Evolutionary conservation across 1,284 basidiomycete genomes (phyloP).

Genomic region (Coniferiporia sulphurascens): DNA sequence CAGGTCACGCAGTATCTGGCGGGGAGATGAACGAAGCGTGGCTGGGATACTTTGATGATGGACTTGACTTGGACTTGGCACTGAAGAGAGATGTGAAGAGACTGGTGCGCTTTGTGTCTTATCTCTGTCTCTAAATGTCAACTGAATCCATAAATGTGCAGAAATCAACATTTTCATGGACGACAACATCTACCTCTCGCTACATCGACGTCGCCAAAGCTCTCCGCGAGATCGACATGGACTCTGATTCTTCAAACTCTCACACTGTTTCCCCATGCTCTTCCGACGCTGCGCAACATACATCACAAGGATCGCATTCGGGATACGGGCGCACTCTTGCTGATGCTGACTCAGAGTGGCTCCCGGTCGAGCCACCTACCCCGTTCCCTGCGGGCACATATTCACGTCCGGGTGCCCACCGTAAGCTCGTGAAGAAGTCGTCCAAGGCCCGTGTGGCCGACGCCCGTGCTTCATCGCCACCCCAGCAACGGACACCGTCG

Average conservation of each 20-base stretch:
- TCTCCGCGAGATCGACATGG: conserved; percentile 5
- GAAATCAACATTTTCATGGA: conserved; percentile 20
- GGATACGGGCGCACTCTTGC: background rate
- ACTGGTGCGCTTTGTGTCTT: conserved; percentile 3
- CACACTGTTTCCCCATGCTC: background rate
- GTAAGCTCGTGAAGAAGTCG: conserved; percentile 5
- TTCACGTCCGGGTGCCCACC: background rate
- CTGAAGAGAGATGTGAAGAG: conserved; percentile 5
- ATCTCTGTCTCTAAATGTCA: background rate
- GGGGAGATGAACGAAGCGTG: background rate
- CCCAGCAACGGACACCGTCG: no score
- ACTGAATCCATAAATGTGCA: background rate
- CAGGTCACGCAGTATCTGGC: background rate
- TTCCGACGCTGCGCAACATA: background rate
- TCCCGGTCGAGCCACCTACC: conserved; percentile 8
- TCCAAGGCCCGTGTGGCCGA: background rate
- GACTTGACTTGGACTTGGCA: background rate
- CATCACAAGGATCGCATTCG: background rate
- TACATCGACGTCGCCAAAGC: conserved; percentile 15
- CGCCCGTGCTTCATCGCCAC: no score
- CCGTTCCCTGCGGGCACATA: background rate
- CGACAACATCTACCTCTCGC: conserved; percentile 17
- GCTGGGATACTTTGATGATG: conserved; percentile 3
- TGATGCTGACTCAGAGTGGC: conserved; percentile 10
- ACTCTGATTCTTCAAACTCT: conserved; percentile 6